A percentile compares a stretch with the other conserved stretches of the same genome.
Evolutionary conservation across 1,284 basidiomycete genomes (phyloP).

Genomic region (Irpex lacteus): DNA sequence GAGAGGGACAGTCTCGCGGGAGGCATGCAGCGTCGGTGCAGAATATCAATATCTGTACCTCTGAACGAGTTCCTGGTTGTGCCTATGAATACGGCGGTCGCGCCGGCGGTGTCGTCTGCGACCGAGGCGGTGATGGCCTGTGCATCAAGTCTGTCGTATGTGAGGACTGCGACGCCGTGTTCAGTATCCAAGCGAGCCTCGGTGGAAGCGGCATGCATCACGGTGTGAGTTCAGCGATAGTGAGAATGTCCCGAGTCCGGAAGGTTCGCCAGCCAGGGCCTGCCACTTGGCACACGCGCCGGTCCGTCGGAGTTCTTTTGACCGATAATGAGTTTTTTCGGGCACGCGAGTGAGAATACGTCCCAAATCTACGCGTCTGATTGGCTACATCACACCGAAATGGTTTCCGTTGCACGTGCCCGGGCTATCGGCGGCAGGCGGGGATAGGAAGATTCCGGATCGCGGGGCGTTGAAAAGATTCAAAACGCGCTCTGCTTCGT

Average conservation of each 20-base stretch:
- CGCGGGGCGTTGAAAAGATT: constrained; percentile 35
- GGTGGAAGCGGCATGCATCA: constrained; percentile 37
- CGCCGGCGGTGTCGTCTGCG: constrained; percentile 62
- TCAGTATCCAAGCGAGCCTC: constrained; percentile 43
- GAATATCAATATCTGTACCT: constrained; percentile 31
- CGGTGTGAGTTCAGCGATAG: too few relatives aligned
- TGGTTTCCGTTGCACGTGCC: constrained; percentile 5
- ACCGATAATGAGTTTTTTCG: not conserved
- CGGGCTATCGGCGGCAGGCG: constrained; percentile 31
- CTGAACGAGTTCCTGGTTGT: constrained; percentile 64
- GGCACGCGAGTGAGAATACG: not conserved
- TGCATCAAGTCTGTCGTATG: constrained; percentile 56
- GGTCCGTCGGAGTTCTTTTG: not conserved
- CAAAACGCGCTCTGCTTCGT: constrained; percentile 30
- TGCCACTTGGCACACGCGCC: not conserved
- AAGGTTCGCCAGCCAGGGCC: not conserved
- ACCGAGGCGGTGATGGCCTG: constrained; percentile 59
- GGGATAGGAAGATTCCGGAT: constrained; percentile 36
- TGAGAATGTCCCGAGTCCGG: not conserved
- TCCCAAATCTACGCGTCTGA: not conserved
- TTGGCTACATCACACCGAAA: constrained; percentile 5
- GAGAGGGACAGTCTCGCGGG: not conserved
- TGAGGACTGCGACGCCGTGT: constrained; percentile 56
- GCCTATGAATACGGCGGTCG: constrained; percentile 73
- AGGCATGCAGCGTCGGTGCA: not conserved